Evolutionary conservation across 2,329 filamentous ascomycete genomes (phyloP).

Genomic region (Aureobasidium sp.): DNA sequence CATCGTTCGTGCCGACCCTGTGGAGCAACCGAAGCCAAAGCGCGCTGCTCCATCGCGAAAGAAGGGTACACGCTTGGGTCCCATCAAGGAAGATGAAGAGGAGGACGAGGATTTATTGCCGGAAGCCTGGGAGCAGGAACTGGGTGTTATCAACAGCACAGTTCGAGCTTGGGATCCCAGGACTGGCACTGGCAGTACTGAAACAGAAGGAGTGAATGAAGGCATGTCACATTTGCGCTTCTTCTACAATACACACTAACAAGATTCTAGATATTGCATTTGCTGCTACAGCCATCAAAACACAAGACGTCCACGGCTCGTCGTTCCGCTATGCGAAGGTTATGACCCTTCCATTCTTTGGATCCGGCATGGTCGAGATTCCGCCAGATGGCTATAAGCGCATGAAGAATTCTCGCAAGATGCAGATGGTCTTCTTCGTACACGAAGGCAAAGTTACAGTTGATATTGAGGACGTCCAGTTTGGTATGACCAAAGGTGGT

Average conservation of each 20-base stretch:
- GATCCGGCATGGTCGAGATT: conserved; percentile 89
- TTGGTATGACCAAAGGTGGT: conserved; percentile 87
- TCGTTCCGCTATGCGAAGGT: conserved; percentile 93
- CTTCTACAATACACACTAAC: conserved; percentile 1
- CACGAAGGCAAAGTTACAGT: conserved; percentile 85
- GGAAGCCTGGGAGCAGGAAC: conserved; percentile 77
- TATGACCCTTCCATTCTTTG: conserved; percentile 85
- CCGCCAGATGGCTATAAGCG: conserved; percentile 86
- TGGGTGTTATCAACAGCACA: conserved; percentile 69
- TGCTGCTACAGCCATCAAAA: conserved; percentile 62
- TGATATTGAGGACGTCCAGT: conserved; percentile 77
- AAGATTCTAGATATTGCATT: conserved; percentile 62
- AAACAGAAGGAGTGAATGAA: conserved; percentile 44
- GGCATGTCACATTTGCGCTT: conserved; percentile 32
- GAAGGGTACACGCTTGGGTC: conserved; percentile 33
- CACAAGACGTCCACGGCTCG: conserved; percentile 65
- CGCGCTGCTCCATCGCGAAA: conserved; percentile 32
- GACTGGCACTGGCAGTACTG: conserved; percentile 31
- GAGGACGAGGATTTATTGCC: conserved; percentile 60
- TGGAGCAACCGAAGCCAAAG: conserved; percentile 39
- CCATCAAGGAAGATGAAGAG: conserved; percentile 39
- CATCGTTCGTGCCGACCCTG: conserved; percentile 77
- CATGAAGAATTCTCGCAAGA: conserved; percentile 92
- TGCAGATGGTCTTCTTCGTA: conserved; percentile 98
- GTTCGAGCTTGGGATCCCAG: conserved; percentile 62